Percentiles rank a stretch among this genome's conserved stretches.
Conservation (phyloP, 495 filamentous ascomycete genomes). For the Lasiosphaeria ovina region DNA sequence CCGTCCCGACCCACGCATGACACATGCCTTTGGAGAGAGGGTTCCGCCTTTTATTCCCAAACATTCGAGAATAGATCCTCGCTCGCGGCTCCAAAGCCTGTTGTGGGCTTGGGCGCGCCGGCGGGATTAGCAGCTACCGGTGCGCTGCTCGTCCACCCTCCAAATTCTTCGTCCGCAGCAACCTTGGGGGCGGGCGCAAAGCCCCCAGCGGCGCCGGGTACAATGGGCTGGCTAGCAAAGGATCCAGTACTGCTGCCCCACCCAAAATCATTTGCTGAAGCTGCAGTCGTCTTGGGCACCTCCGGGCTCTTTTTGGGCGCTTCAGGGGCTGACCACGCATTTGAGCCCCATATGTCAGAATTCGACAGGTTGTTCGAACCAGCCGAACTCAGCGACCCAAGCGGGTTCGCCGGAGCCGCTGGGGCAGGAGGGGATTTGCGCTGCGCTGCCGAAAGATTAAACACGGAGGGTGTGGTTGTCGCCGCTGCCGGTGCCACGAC, state of each 20-base stretch:
- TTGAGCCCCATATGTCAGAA: slow-evolving; percentile 51
- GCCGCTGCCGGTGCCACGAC: slow-evolving; percentile 43
- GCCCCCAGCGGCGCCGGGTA: slow-evolving; percentile 50
- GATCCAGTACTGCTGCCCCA: slow-evolving; percentile 47
- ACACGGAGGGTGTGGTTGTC: slow-evolving; percentile 56
- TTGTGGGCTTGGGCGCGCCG: slow-evolving; percentile 34
- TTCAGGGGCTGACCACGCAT: slow-evolving; percentile 50
- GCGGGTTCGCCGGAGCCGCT: slow-evolving; percentile 23
- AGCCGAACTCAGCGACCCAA: slow-evolving; percentile 37
- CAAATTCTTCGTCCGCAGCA: slow-evolving; percentile 85
- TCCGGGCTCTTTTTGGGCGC: slow-evolving; percentile 35
- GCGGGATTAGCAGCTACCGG: slow-evolving; percentile 36
- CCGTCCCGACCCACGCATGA: background rate
- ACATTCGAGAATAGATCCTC: slow-evolving; percentile 95
- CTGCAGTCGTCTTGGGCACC: slow-evolving; percentile 31
- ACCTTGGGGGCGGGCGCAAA: slow-evolving; percentile 61
- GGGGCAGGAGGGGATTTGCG: slow-evolving; percentile 47
- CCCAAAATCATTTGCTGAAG: slow-evolving; percentile 48
- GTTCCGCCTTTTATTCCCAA: slow-evolving; percentile 60
- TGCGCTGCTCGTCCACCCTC: slow-evolving; percentile 79
- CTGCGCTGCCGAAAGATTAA: slow-evolving; percentile 67
- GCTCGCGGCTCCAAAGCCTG: slow-evolving; percentile 58
- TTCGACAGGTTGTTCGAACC: slow-evolving; percentile 30
- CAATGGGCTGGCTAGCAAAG: slow-evolving; percentile 52
- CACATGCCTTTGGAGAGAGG: background rate